Conservation (phyloP, 108 stramenopile genomes). For the Skeletonema marinoi region DNA sequence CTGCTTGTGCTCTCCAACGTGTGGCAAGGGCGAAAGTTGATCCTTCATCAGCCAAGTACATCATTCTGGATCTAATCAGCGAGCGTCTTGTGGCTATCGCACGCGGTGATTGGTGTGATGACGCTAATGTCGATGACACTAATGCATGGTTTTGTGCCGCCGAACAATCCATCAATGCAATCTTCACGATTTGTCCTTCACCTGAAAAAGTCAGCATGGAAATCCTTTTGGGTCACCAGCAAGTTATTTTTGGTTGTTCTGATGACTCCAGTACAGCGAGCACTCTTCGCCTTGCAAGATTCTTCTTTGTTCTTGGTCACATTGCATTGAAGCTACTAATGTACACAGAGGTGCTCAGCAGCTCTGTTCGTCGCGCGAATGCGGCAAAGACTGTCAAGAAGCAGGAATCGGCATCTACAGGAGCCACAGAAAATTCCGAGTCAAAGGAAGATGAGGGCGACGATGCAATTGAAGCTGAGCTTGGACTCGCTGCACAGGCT, state of each 20-base stretch:
- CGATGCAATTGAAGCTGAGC: constrained; percentile 84
- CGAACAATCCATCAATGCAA: constrained; percentile 82
- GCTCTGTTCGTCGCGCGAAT: constrained; percentile 77
- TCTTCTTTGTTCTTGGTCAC: constrained; percentile 96
- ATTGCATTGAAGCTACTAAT: constrained; percentile 92
- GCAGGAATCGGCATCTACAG: constrained; percentile 72
- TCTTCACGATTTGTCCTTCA: constrained; percentile 76
- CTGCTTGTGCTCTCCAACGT: constrained; percentile 79
- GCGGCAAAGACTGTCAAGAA: constrained; percentile 74
- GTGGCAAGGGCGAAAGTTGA: constrained; percentile 68
- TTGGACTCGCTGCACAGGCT: constrained; percentile 79
- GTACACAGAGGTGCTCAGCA: constrained; percentile 87
- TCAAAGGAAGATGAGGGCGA: constrained; percentile 49
- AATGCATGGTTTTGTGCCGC: constrained; percentile 89
- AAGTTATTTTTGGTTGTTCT: constrained; percentile 34
- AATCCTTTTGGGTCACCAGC: constrained; percentile 79
- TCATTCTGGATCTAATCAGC: constrained; percentile 78
- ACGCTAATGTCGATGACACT: constrained; percentile 66
- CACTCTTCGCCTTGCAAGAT: constrained; percentile 82
- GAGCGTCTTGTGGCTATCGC: constrained; percentile 77
- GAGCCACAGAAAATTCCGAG: constrained; percentile 46
- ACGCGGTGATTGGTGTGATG: constrained; percentile 87
- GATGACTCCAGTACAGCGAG: constrained; percentile 39
- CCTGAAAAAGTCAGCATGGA: constrained; percentile 75
- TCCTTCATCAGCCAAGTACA: constrained; percentile 67